Conservation (phyloP, 2,329 filamentous ascomycete species). For the Monilinia aucupariae region DNA sequence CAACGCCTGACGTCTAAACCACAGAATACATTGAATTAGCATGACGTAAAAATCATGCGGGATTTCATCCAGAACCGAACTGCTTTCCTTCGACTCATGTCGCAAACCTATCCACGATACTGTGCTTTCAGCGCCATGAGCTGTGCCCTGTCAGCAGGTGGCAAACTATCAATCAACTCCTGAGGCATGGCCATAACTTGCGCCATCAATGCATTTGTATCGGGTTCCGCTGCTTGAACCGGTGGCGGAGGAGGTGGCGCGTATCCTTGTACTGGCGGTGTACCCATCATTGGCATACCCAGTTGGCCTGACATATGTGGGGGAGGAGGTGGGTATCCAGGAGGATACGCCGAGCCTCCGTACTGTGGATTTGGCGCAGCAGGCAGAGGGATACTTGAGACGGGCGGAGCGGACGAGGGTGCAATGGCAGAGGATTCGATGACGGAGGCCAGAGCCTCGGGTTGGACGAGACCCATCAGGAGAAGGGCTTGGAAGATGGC, state of each 20-base stretch:
- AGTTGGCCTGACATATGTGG: conserved; percentile 37
- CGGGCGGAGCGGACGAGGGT: conserved; percentile 41
- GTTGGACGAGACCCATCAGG: conserved; percentile 87
- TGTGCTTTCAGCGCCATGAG: conserved; percentile 65
- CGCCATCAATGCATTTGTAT: conserved; percentile 69
- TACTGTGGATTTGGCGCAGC: conserved; percentile 30
- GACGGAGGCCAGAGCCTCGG: conserved; percentile 73
- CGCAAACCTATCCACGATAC: conserved; percentile 3
- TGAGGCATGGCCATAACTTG: conserved; percentile 78
- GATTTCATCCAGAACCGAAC: not conserved
- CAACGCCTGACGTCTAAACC: conserved; percentile 4
- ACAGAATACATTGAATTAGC: not conserved
- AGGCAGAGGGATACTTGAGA: conserved; percentile 28
- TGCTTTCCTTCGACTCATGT: not conserved
- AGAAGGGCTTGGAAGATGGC: conserved; percentile 93
- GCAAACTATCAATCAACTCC: conserved; percentile 71
- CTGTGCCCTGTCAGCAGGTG: conserved; percentile 69
- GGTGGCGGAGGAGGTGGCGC: conserved; percentile 37
- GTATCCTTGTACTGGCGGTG: conserved; percentile 44
- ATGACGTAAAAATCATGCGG: not conserved
- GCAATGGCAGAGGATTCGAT: conserved; percentile 52
- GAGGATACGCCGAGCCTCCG: conserved; percentile 36
- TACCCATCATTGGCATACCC: conserved; percentile 34
- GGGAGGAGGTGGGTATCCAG: conserved; percentile 38
- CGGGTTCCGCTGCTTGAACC: conserved; percentile 43